Conservation (phyloP, 2,329 filamentous ascomycete genomes). For the Fusarium sp. region DNA sequence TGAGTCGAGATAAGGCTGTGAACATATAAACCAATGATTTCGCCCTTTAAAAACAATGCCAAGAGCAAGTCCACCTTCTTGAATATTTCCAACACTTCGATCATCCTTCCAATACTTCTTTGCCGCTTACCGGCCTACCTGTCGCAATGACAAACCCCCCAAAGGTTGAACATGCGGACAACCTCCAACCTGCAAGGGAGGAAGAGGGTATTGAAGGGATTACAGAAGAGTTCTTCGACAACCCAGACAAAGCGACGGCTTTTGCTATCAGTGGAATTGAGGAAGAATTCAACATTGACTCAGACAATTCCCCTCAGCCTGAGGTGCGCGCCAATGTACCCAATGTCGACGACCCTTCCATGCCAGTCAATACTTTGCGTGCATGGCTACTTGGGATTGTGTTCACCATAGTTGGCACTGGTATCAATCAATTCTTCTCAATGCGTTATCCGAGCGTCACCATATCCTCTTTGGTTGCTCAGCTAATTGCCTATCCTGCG, state of each 20-base stretch:
- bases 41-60: not conserved
- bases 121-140: not conserved
- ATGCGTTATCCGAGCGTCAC: constrained; percentile 8
- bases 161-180: not conserved
- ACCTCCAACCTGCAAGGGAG: not conserved
- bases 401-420: not conserved
- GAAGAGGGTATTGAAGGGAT: constrained; percentile 3
- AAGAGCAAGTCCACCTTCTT: not conserved
- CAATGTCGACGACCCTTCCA: constrained; percentile 8
- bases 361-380: not conserved
- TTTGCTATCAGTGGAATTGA: constrained; percentile 8
- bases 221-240: constrained; percentile 4
- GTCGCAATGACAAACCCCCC: not conserved
- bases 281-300: constrained; percentile 1
- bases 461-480: not conserved
- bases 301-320: constrained; percentile 1
- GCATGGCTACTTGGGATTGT: not conserved
- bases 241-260: not conserved
- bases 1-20: constrained; percentile 6
- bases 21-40: not conserved
- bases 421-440: not conserved
- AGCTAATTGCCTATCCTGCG: not conserved
- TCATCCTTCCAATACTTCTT: not conserved
- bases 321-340: constrained; percentile 14
- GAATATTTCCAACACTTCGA: no score